Conservation (phyloP, 306 rosid species). For the Cucurbita moschata region DNA sequence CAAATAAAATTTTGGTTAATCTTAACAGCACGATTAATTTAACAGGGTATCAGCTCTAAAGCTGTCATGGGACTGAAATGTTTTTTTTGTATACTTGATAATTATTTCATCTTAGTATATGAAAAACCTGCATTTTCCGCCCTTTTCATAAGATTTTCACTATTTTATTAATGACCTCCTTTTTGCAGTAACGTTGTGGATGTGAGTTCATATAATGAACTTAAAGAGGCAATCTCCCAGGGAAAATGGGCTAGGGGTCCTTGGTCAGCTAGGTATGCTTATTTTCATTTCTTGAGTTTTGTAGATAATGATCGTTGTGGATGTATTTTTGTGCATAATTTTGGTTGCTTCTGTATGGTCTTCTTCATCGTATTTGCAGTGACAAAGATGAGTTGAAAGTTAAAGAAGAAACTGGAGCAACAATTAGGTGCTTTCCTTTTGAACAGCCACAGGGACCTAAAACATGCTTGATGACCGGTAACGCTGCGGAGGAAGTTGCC, state of each 20-base stretch:
- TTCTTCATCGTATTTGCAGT: slow-evolving; percentile 23
- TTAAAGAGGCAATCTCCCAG: slow-evolving; percentile 64
- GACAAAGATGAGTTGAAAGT: slow-evolving; percentile 70
- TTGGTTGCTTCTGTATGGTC: background rate
- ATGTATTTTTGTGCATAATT: background rate
- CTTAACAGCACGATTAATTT: background rate
- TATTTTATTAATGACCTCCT: background rate
- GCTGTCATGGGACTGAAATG: background rate
- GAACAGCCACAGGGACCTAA: slow-evolving; percentile 63
- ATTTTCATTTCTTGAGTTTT: background rate
- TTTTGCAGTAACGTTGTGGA: slow-evolving; percentile 70
- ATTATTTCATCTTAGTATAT: background rate
- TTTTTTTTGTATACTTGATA: background rate
- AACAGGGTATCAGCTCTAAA: background rate
- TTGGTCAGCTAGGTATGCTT: slow-evolving; percentile 88
- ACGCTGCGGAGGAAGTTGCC: slow-evolving; percentile 78
- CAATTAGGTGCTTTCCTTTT: slow-evolving; percentile 89
- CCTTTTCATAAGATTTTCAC: background rate
- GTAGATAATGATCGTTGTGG: background rate
- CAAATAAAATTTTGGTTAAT: background rate
- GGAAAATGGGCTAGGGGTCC: slow-evolving; percentile 97
- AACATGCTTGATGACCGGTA: slow-evolving; percentile 46
- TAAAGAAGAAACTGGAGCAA: slow-evolving; percentile 95
- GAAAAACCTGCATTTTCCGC: background rate
- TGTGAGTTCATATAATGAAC: slow-evolving; percentile 77